These are phyloP conservation scores for Zoysia japonica DNA, from an alignment of 176 grass and related monocot genomes.

Conservation along the genomic window DNA sequence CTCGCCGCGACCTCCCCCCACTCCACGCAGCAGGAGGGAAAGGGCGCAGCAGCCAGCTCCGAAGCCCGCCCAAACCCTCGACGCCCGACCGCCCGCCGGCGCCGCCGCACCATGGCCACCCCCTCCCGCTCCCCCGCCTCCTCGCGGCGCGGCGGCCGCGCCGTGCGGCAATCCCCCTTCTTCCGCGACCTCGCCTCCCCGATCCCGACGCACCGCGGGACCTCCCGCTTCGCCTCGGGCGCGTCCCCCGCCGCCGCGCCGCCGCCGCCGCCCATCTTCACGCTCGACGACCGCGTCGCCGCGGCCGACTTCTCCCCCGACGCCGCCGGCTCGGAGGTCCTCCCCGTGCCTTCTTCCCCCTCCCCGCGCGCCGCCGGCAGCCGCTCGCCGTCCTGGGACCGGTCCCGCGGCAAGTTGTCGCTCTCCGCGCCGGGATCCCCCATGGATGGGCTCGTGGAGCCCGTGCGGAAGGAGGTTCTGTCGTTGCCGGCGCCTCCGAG, in stretches of 20 bases:
- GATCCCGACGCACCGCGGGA: conserved; percentile 56
- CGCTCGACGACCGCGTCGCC: conserved; percentile 67
- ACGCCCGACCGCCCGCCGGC: not conserved
- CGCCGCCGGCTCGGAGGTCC: conserved; percentile 51
- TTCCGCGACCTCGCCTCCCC: conserved; percentile 73
- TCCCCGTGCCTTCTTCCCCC: conserved; percentile 53
- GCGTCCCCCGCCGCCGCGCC: conserved; percentile 24
- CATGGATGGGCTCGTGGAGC: conserved; percentile 53
- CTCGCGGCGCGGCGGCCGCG: conserved; percentile 42
- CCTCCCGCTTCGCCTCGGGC: conserved; percentile 50
- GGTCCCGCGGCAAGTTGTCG: conserved; percentile 22
- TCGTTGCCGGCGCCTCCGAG: conserved; percentile 45
- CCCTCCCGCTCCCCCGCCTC: conserved; percentile 40
- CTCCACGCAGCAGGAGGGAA: no score
- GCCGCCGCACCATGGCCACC: conserved; percentile 33
- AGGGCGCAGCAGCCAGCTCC: not conserved
- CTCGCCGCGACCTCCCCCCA: no score
- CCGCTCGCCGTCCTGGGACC: conserved; percentile 47
- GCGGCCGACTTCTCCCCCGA: conserved; percentile 64
- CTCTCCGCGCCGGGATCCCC: conserved; percentile 35
- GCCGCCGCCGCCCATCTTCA: conserved; percentile 71
- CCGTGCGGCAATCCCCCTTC: conserved; percentile 65
- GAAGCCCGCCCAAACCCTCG: conserved; percentile 42
- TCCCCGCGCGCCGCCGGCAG: conserved; percentile 41
- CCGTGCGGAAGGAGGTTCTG: conserved; percentile 40